Percentiles rank a stretch among this genome's conserved stretches.
These are phyloP conservation scores for Aspergillus bertholletiae DNA, from an alignment of 495 filamentous ascomycete genomes.

Conservation along the genomic window DNA sequence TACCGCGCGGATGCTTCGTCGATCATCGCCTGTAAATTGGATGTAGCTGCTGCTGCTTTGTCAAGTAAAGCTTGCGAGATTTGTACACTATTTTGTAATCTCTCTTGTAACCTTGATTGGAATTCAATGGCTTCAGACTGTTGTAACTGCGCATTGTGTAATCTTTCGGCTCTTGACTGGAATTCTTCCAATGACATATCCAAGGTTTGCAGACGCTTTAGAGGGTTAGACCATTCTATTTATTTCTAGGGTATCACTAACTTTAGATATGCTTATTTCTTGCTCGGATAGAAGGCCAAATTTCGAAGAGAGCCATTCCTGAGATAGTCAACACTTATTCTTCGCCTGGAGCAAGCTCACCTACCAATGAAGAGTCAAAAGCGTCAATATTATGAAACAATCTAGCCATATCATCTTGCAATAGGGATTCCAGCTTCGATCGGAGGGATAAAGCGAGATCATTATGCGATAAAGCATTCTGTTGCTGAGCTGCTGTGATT, in stretches of 20 bases:
- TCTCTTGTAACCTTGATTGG: slow-evolving; percentile 32
- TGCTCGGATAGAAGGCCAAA: slow-evolving; percentile 28
- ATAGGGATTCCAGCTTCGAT: slow-evolving; percentile 22
- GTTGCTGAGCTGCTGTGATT: slow-evolving; percentile 19
- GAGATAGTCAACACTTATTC: slow-evolving; percentile 2
- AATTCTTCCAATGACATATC: slow-evolving; percentile 33
- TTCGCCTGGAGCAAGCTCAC: neutral
- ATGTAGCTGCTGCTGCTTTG: slow-evolving; percentile 31
- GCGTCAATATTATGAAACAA: slow-evolving; percentile 27
- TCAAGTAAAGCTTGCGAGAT: slow-evolving; percentile 38
- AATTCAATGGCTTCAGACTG: slow-evolving; percentile 34
- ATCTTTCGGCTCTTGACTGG: slow-evolving; percentile 27
- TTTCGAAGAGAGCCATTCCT: slow-evolving; percentile 33
- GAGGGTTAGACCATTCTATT: slow-evolving; percentile 10
- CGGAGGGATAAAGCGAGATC: slow-evolving; percentile 30
- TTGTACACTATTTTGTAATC: slow-evolving; percentile 28
- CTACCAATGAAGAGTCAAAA: slow-evolving; percentile 32
- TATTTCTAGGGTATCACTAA: slow-evolving; percentile 8
- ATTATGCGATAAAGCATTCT: slow-evolving; percentile 21
- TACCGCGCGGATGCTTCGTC: slow-evolving; percentile 37
- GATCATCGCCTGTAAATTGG: slow-evolving; percentile 38
- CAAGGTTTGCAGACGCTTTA: slow-evolving; percentile 36
- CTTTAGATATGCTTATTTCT: slow-evolving; percentile 31
- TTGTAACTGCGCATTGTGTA: slow-evolving; percentile 35
- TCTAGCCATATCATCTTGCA: slow-evolving; percentile 22